Evolutionary conservation across 176 grass and related monocot genomes (phyloP).

Genomic region (Bromus sterilis): DNA sequence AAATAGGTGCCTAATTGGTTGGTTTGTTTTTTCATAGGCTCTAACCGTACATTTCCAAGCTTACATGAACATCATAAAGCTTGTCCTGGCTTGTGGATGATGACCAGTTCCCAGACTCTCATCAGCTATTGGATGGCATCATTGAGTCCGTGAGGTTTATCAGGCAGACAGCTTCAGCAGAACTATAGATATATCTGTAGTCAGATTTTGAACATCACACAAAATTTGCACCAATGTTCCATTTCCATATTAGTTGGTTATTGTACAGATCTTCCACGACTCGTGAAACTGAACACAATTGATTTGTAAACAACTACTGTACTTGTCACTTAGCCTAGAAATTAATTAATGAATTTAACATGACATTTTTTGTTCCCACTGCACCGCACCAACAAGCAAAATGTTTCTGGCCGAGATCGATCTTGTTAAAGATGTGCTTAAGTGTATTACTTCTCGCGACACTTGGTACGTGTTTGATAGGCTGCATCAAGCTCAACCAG

Average conservation of each 20-base stretch:
- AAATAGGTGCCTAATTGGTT: too few relatives aligned
- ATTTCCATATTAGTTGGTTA: background rate
- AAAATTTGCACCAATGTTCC: background rate
- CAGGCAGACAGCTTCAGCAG: conserved; percentile 33
- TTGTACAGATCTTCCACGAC: background rate
- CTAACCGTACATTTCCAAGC: conserved; percentile 81
- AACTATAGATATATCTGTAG: too few relatives aligned
- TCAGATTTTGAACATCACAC: background rate
- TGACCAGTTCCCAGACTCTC: conserved; percentile 42
- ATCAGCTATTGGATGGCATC: conserved; percentile 59
- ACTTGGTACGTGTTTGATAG: too few relatives aligned
- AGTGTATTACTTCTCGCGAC: too few relatives aligned
- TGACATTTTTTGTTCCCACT: too few relatives aligned
- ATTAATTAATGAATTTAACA: too few relatives aligned
- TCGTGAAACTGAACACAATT: background rate
- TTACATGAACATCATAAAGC: conserved; percentile 63
- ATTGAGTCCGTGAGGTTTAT: conserved; percentile 59
- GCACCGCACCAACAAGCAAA: too few relatives aligned
- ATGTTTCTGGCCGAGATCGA: too few relatives aligned
- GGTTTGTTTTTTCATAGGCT: conserved; percentile 66
- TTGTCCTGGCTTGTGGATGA: conserved; percentile 81
- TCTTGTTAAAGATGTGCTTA: too few relatives aligned
- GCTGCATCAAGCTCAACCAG: too few relatives aligned
- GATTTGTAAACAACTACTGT: background rate
- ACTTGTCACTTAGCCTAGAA: too few relatives aligned